Percentiles rank a stretch among this genome's conserved stretches.
phyloP scores from a whole-genome alignment of 2,329 filamentous ascomycete genomes.

The Fusarium sp. region DNA sequence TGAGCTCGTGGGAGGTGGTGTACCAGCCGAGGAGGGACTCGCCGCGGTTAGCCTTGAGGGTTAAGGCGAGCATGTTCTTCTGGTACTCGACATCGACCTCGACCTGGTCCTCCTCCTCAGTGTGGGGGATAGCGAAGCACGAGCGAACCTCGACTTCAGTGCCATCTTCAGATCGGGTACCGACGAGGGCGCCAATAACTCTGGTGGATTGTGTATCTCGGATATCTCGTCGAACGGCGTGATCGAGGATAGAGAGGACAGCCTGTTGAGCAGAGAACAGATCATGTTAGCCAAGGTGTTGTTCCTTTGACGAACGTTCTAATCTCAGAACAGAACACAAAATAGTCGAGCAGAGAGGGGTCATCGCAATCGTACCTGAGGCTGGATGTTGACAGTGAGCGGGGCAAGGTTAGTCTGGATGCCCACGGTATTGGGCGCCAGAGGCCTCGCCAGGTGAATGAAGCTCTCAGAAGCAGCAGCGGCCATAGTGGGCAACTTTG shows the following conservation, averaged over 20 bases:
- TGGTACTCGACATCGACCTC: slow-evolving; percentile 99
- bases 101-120: slow-evolving; percentile 97
- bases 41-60: slow-evolving; percentile 92
- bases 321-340: slow-evolving; percentile 11
- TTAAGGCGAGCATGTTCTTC: slow-evolving; percentile 97
- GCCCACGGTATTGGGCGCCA: slow-evolving; percentile 83
- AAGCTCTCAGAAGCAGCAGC: slow-evolving; percentile 82
- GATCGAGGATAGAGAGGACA: slow-evolving; percentile 85
- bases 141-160: slow-evolving; percentile 95
- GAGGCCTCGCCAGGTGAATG: slow-evolving; percentile 92
- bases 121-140: slow-evolving; percentile 98
- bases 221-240: slow-evolving; percentile 87
- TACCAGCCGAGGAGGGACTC: slow-evolving; percentile 98
- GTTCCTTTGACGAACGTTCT: neutral
- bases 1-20: slow-evolving; percentile 94
- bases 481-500: slow-evolving; percentile 76
- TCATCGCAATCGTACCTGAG: slow-evolving; percentile 74
- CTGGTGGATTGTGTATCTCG: slow-evolving; percentile 85
- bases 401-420: slow-evolving; percentile 89
- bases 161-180: slow-evolving; percentile 94
- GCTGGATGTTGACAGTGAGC: slow-evolving; percentile 93
- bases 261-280: slow-evolving; percentile 57
- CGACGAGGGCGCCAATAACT: slow-evolving; percentile 95
- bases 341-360: slow-evolving; percentile 22
- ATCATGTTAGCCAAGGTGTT: slow-evolving; percentile 19